Evolutionary conservation across 2,329 filamentous ascomycete genomes (phyloP).

Genomic region (Magnaporthiopsis poae): DNA sequence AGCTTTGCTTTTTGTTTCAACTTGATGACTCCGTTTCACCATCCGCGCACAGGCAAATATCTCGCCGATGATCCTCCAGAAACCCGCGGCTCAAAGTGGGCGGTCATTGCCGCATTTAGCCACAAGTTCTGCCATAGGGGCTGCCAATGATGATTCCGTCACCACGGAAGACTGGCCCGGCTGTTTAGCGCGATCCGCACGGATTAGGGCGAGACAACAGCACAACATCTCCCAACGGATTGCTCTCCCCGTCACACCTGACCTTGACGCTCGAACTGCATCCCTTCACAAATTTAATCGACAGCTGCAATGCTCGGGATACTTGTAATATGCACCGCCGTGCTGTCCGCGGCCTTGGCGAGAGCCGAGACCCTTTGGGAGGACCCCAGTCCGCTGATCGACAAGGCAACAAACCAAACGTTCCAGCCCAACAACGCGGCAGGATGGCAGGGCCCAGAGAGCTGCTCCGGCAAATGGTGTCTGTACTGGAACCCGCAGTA

Average conservation of each 20-base stretch:
- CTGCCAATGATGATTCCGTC: background rate
- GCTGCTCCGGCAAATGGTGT: slow-evolving; percentile 16
- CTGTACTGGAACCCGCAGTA: slow-evolving; percentile 14
- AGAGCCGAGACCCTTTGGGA: background rate
- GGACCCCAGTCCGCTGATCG: background rate
- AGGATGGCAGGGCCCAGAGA: slow-evolving; percentile 13
- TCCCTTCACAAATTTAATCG: too few relatives aligned
- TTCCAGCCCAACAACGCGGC: background rate
- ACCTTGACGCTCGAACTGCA: too few relatives aligned
- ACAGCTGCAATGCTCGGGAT: background rate
- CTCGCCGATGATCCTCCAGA: too few relatives aligned
- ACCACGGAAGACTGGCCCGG: background rate
- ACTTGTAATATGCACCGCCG: background rate
- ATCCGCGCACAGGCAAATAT: too few relatives aligned
- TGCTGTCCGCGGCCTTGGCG: background rate
- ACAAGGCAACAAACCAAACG: background rate
- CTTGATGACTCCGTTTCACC: too few relatives aligned
- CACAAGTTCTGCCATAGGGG: background rate
- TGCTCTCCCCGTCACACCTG: too few relatives aligned
- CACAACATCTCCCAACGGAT: too few relatives aligned
- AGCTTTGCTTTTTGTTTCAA: too few relatives aligned
- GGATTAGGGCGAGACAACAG: too few relatives aligned
- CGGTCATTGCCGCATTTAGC: background rate
- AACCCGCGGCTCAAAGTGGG: background rate
- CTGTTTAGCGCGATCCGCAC: too few relatives aligned